phyloP scores from a whole-genome alignment of 106 monocot genomes.

The Dactylorhiza incarnata region DNA sequence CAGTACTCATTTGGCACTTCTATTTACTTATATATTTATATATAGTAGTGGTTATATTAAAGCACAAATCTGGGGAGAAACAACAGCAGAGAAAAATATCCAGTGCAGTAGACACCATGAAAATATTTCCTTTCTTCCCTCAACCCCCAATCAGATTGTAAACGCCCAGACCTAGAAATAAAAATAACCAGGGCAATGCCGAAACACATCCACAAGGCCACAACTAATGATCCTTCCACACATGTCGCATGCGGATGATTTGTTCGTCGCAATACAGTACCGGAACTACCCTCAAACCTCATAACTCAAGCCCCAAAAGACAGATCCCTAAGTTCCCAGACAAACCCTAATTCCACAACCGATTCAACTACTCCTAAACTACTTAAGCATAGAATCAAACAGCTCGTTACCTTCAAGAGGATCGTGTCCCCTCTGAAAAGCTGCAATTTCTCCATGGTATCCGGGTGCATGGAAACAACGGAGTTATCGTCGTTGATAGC shows the following conservation, averaged over 20 bases:
- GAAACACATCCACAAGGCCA: background rate
- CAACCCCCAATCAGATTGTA: background rate
- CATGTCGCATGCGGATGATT: too few species aligned
- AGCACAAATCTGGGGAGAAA: too few species aligned
- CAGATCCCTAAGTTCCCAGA: background rate
- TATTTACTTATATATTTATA: too few species aligned
- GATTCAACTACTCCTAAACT: background rate
- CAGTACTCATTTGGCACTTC: too few species aligned
- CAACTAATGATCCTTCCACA: background rate
- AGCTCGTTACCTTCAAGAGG: constrained; percentile 50
- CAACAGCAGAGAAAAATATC: background rate
- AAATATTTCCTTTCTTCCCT: background rate
- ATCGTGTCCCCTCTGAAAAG: constrained; percentile 87
- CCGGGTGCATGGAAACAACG: constrained; percentile 63
- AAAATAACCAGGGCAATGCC: background rate
- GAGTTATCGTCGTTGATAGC: constrained; percentile 85
- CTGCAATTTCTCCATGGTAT: constrained; percentile 91
- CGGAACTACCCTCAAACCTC: background rate
- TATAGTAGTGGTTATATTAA: too few species aligned
- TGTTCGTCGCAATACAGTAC: background rate
- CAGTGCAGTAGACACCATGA: background rate
- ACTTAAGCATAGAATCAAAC: background rate
- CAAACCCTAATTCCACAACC: background rate
- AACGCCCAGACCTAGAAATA: background rate
- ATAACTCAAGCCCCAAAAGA: background rate